Conservation (phyloP, 2,329 filamentous ascomycete species). For the Penicillium sclerotiorum region DNA sequence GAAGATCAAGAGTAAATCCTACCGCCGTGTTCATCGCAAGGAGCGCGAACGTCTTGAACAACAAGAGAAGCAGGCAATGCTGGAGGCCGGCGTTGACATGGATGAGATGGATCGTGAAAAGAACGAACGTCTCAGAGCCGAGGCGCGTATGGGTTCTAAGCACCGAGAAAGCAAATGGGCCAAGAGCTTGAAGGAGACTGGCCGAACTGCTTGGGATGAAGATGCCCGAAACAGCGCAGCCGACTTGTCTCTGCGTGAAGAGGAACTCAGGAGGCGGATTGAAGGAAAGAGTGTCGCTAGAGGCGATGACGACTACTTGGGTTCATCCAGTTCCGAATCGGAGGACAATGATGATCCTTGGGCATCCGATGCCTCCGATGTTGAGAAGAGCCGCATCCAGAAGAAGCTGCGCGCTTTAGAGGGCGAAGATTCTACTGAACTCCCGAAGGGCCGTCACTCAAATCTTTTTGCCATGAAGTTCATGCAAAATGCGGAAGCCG, state of each 20-base stretch:
- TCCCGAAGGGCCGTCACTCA: conserved; percentile 55
- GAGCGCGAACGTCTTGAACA: conserved; percentile 65
- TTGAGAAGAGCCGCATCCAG: conserved; percentile 39
- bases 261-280: conserved; percentile 78
- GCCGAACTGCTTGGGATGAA: conserved; percentile 84
- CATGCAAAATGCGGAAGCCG: conserved; percentile 86
- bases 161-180: conserved; percentile 92
- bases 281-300: conserved; percentile 69
- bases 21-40: conserved; percentile 87
- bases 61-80: conserved; percentile 59
- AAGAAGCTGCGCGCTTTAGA: conserved; percentile 53
- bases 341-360: conserved; percentile 60
- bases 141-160: conserved; percentile 81
- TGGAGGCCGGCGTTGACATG: conserved; percentile 61
- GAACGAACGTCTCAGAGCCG: conserved; percentile 73
- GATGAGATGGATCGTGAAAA: conserved; percentile 67
- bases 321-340: conserved; percentile 63
- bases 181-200: conserved; percentile 76
- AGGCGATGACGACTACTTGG: conserved; percentile 59
- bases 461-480: conserved; percentile 85
- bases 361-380: conserved; percentile 50
- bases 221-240: conserved; percentile 75
- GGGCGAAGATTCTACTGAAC: conserved; percentile 47
- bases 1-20: conserved; percentile 98
- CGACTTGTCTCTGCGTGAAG: conserved; percentile 79